phyloP scores from a whole-genome alignment of 768 basidiomycete genomes.

The Leccinellum rugosiceps region DNA sequence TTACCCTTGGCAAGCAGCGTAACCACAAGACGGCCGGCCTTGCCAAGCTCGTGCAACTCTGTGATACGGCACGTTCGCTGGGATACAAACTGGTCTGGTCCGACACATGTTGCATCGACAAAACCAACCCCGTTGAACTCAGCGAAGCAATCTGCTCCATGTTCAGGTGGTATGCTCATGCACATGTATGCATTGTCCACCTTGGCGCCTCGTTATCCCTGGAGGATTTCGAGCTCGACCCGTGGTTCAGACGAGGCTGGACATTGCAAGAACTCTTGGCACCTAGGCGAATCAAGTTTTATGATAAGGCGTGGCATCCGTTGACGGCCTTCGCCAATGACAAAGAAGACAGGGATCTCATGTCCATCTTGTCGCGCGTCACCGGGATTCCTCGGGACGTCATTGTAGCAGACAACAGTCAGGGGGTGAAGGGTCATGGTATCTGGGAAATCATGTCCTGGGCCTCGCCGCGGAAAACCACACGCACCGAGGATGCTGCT shows the following conservation, averaged over 20 bases:
- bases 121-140: conserved; percentile 22
- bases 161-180: conserved; percentile 31
- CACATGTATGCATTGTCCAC: conserved; percentile 28
- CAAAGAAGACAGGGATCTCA: conserved; percentile 6
- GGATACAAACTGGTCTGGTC: conserved; percentile 26
- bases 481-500: conserved; percentile 25
- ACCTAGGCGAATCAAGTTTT: conserved; percentile 26
- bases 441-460: conserved; percentile 29
- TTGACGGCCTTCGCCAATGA: conserved; percentile 16
- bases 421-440: conserved; percentile 9
- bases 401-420: conserved; percentile 18
- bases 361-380: conserved; percentile 9
- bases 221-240: conserved; percentile 15
- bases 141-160: conserved; percentile 31
- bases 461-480: conserved; percentile 30
- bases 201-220: conserved; percentile 14
- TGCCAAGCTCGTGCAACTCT: conserved; percentile 19
- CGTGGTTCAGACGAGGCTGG: conserved; percentile 28
- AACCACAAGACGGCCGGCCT: conserved; percentile 3
- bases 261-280: conserved; percentile 28
- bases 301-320: conserved; percentile 18
- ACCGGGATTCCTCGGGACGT: conserved; percentile 18
- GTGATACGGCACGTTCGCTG: conserved; percentile 17
- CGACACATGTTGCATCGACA: conserved; percentile 32
- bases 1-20: conserved; percentile 3